Evolutionary conservation across 805 yeast species (phyloP).

Genomic region (Priceomyces carsonii): DNA sequence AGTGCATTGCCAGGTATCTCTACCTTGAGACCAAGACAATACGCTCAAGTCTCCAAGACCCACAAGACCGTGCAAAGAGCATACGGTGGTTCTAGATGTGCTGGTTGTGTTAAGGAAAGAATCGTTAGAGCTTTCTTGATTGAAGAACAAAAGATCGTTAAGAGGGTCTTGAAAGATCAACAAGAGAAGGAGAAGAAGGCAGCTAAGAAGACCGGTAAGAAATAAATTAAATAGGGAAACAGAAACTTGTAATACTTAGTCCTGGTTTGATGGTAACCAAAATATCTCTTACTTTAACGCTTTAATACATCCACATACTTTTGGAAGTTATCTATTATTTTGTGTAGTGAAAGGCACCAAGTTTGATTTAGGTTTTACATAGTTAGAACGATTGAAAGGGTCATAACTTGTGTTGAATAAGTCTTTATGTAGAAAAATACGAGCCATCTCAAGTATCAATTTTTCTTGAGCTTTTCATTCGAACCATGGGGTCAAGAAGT

Average conservation of each 20-base stretch:
- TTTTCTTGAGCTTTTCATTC: background rate
- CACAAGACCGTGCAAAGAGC: slow-evolving; percentile 99
- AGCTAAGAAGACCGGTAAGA: slow-evolving; percentile 16
- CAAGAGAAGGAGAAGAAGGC: slow-evolving; percentile 78
- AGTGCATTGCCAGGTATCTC: slow-evolving; percentile 82
- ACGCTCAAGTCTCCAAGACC: slow-evolving; percentile 92
- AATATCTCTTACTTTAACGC: slow-evolving; percentile 6
- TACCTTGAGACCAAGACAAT: slow-evolving; percentile 97
- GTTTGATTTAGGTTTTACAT: too few species aligned
- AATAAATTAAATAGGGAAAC: slow-evolving; percentile 6
- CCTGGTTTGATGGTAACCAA: slow-evolving; percentile 7
- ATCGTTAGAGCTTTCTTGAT: slow-evolving; percentile 99
- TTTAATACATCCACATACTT: slow-evolving; percentile 6
- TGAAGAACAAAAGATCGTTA: slow-evolving; percentile 99
- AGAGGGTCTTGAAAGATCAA: slow-evolving; percentile 98
- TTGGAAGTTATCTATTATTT: slow-evolving; percentile 1
- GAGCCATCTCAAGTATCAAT: background rate
- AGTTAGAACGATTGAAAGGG: too few species aligned
- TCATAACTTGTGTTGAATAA: too few species aligned
- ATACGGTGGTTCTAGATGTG: slow-evolving; percentile 99
- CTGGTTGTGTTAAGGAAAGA: slow-evolving; percentile 99
- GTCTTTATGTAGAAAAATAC: background rate
- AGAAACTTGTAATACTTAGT: slow-evolving; percentile 6
- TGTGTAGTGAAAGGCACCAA: too few species aligned
- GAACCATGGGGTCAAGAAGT: background rate